A percentile compares a stretch with the other conserved stretches of the same genome.
Evolutionary conservation across 2,329 filamentous ascomycete genomes (phyloP).

Genomic region (Colletotrichum simmondsii): DNA sequence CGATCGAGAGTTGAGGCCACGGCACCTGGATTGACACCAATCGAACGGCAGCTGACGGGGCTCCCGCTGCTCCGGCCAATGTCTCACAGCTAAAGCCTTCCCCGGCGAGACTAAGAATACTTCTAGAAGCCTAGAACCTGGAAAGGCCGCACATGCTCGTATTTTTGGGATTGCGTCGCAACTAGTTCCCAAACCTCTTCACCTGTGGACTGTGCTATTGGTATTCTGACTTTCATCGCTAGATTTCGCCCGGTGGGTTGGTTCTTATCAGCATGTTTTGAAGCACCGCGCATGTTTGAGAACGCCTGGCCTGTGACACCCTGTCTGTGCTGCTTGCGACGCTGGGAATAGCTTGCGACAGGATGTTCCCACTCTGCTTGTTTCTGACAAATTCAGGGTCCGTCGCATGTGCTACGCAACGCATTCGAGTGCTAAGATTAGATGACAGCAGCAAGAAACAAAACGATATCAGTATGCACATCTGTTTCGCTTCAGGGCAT

Average conservation of each 20-base stretch:
- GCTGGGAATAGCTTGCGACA: conserved; percentile 30
- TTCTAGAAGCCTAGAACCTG: conserved; percentile 15
- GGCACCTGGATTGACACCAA: not conserved
- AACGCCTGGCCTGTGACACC: conserved; percentile 27
- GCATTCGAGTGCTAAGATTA: not conserved
- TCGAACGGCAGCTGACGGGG: not conserved
- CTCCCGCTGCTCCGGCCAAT: not conserved
- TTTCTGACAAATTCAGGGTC: conserved; percentile 17
- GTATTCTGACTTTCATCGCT: not conserved
- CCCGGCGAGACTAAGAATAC: not conserved
- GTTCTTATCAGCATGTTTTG: not conserved
- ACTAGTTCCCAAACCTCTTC: not conserved
- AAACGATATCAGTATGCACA: not conserved
- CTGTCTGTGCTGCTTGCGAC: conserved; percentile 15
- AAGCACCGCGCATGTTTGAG: not conserved
- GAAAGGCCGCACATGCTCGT: not conserved
- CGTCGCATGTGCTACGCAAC: not conserved
- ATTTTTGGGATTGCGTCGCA: not conserved
- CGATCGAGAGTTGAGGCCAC: not conserved
- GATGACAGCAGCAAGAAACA: conserved; percentile 10
- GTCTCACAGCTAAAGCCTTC: not conserved
- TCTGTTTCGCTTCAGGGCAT: not conserved
- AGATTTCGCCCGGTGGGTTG: not conserved
- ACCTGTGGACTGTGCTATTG: too few species aligned
- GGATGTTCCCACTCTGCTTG: conserved; percentile 10